Percentiles rank a stretch among this genome's conserved stretches.
These are phyloP conservation scores for Diaporthe sp. DNA, from an alignment of 2,329 filamentous ascomycete species.

Conservation along the genomic window DNA sequence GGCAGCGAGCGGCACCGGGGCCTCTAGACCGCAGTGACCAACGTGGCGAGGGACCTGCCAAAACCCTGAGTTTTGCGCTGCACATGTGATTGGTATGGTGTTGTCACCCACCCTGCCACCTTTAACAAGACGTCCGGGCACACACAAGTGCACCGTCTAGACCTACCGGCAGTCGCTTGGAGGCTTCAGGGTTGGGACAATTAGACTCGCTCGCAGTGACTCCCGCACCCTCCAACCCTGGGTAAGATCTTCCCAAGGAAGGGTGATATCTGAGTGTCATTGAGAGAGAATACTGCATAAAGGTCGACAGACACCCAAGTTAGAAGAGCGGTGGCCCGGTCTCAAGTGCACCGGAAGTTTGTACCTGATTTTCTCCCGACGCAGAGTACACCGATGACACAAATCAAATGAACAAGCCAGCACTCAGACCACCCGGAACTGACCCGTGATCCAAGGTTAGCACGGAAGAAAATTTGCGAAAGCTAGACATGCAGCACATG, in stretches of 20 bases:
- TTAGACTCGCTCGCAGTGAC: not conserved
- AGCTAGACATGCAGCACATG: conserved; percentile 2
- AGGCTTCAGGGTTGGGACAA: not conserved
- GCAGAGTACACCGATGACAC: not conserved
- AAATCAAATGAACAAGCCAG: not conserved
- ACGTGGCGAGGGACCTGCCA: conserved; percentile 27
- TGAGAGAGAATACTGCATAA: not conserved
- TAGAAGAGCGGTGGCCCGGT: not conserved
- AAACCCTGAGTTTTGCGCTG: conserved; percentile 18
- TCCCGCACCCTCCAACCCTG: not conserved
- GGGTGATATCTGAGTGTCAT: not conserved
- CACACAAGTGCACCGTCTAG: not conserved
- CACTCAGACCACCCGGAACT: not conserved
- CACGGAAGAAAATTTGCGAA: not conserved
- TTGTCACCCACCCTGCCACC: not conserved
- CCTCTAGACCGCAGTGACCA: conserved; percentile 21
- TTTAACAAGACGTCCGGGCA: conserved; percentile 2
- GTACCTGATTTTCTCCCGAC: too few relatives aligned
- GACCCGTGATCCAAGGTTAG: not conserved
- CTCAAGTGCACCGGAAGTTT: not conserved
- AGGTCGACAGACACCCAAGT: not conserved
- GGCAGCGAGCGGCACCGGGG: not conserved
- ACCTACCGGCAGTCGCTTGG: not conserved
- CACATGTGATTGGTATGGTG: conserved; percentile 17
- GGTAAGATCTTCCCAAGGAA: not conserved